A percentile compares a stretch with the other conserved stretches of the same genome.
Evolutionary conservation across 2,329 filamentous ascomycete species (phyloP).

Genomic region (Cladosporium sphaerospermum): DNA sequence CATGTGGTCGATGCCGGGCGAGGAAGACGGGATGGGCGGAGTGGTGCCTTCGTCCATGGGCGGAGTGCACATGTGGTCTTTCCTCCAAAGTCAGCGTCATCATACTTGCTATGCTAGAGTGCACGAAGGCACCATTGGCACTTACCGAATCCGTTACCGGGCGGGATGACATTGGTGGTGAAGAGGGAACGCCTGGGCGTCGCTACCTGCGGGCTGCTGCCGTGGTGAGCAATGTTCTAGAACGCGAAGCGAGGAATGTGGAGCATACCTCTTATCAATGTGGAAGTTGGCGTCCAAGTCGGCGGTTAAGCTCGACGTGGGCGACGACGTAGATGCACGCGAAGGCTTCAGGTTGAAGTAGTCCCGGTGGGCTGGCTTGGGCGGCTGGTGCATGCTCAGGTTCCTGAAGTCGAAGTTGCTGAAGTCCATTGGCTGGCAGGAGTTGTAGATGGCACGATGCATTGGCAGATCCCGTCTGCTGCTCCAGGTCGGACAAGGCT

Average conservation of each 20-base stretch:
- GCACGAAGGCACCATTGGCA: constrained; percentile 21
- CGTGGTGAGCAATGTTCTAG: constrained; percentile 35
- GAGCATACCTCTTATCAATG: constrained; percentile 77
- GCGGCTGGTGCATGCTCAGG: constrained; percentile 63
- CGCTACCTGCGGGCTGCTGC: constrained; percentile 66
- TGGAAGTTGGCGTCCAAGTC: constrained; percentile 97
- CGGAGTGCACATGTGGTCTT: constrained; percentile 41
- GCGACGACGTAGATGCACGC: constrained; percentile 88
- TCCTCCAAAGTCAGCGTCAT: constrained; percentile 21
- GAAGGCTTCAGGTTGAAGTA: constrained; percentile 73
- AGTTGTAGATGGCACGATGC: constrained; percentile 43
- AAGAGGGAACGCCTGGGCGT: constrained; percentile 83
- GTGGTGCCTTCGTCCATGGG: constrained; percentile 64
- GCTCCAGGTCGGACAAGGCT: constrained; percentile 58
- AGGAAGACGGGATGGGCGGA: constrained; percentile 77
- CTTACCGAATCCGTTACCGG: constrained; percentile 31
- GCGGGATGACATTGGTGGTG: constrained; percentile 61
- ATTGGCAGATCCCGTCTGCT: constrained; percentile 50
- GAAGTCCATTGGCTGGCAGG: constrained; percentile 48
- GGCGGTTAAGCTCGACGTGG: constrained; percentile 81
- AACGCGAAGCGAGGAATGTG: constrained; percentile 29
- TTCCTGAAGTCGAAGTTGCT: constrained; percentile 71
- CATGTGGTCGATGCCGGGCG: constrained; percentile 77
- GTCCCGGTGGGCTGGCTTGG: constrained; percentile 57
- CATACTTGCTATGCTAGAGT: not conserved